Evolutionary conservation across 768 basidiomycete species (phyloP).

Genomic region (Lactarius evosmus): DNA sequence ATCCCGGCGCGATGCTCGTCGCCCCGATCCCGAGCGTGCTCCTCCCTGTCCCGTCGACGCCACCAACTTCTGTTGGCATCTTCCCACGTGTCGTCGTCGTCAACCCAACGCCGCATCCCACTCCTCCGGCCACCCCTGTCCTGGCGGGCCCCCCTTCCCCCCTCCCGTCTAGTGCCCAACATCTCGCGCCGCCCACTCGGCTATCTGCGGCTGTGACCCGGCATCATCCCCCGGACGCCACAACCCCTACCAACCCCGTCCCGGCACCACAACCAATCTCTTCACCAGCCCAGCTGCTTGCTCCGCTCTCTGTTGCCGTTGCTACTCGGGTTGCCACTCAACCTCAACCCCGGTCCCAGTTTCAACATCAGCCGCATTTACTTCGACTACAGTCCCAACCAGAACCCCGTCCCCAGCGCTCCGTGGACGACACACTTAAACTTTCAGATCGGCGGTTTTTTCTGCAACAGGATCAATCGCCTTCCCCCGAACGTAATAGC

Average conservation of each 20-base stretch:
- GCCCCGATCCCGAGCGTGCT: slow-evolving; percentile 31
- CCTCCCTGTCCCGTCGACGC: slow-evolving; percentile 24
- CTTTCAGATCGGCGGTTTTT: slow-evolving; percentile 44
- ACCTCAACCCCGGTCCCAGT: neutral
- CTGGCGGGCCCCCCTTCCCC: slow-evolving; percentile 30
- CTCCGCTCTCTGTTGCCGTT: slow-evolving; percentile 33
- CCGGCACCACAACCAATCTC: slow-evolving; percentile 34
- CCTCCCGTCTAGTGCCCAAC: slow-evolving; percentile 34
- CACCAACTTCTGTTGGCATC: slow-evolving; percentile 31
- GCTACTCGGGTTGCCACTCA: neutral
- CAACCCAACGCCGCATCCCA: slow-evolving; percentile 74
- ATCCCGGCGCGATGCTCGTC: slow-evolving; percentile 28
- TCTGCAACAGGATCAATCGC: slow-evolving; percentile 41
- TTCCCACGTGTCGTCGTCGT: slow-evolving; percentile 64
- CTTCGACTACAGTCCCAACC: neutral
- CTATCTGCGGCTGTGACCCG: slow-evolving; percentile 26
- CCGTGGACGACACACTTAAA: slow-evolving; percentile 36
- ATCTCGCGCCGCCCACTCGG: slow-evolving; percentile 32
- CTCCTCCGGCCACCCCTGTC: slow-evolving; percentile 68
- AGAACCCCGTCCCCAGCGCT: slow-evolving; percentile 4
- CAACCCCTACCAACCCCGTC: slow-evolving; percentile 25
- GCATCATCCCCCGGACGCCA: slow-evolving; percentile 17
- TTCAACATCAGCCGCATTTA: neutral
- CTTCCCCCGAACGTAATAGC: slow-evolving; percentile 39
- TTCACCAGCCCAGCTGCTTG: slow-evolving; percentile 42